phyloP scores from a whole-genome alignment of 176 grass and related monocot genomes.

The Guadua angustifolia region DNA sequence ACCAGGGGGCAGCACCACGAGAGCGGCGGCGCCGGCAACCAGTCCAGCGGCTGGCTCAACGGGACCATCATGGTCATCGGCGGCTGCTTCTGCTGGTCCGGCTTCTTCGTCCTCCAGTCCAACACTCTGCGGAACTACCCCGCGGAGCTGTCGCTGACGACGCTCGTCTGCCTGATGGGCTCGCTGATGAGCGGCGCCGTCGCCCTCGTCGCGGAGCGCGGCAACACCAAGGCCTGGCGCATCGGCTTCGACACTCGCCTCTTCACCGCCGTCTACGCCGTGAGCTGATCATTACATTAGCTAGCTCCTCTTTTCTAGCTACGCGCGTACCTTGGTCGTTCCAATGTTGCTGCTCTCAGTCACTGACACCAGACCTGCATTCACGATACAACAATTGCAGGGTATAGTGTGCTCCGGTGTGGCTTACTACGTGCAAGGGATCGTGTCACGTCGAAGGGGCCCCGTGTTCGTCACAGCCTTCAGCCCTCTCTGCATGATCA shows the following conservation, averaged over 20 bases:
- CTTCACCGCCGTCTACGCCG: conserved; percentile 78
- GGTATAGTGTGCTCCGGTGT: conserved; percentile 90
- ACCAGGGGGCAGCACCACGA: conserved; percentile 55
- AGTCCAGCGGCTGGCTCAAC: conserved; percentile 50
- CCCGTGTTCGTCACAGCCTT: conserved; percentile 96
- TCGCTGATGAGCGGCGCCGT: conserved; percentile 64
- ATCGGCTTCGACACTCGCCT: conserved; percentile 92
- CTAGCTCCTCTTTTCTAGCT: background rate
- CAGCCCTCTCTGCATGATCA: conserved; percentile 98
- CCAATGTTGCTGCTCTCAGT: background rate
- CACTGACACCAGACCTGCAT: background rate
- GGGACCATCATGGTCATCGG: conserved; percentile 66
- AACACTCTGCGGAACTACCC: conserved; percentile 76
- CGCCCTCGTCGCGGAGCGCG: conserved; percentile 67
- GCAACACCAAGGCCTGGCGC: conserved; percentile 60
- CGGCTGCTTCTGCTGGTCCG: conserved; percentile 71
- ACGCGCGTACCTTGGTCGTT: background rate
- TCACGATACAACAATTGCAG: conserved; percentile 34
- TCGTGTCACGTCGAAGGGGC: conserved; percentile 76
- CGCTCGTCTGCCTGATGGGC: conserved; percentile 79
- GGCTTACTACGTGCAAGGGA: conserved; percentile 86
- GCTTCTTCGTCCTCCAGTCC: conserved; percentile 86
- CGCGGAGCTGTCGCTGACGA: conserved; percentile 68
- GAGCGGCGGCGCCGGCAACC: background rate
- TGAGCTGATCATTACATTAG: conserved; percentile 43